Base-by-base conservation (phyloP, 2,329 filamentous ascomycete genomes). In the Zymoseptoria passerinii region DNA sequence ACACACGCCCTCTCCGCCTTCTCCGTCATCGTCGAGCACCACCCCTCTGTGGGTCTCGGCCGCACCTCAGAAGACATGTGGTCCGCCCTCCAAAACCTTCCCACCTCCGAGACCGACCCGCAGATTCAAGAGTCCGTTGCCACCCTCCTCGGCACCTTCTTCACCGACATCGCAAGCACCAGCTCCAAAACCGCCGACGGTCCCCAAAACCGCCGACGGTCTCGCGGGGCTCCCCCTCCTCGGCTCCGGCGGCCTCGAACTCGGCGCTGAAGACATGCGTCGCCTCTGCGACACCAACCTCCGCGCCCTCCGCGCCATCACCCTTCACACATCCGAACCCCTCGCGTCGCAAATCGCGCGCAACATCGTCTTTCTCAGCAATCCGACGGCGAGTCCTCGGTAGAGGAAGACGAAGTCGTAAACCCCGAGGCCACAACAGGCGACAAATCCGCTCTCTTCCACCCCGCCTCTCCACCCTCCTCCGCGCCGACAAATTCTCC, bases 261-360 rank as follows among this genome's bases (percentile, higher is more conserved):
- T 97, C 6, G 80, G 81, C 28, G 79, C 80, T 10, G 79, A 83
- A 2, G 84, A 86, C 58, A 83, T 95, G 76, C 73, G 83, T 16
- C 74, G 80, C 52, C 71, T 85, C 23, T 79, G 75, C 76, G 73
- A 83, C 76, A 70, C 81, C 79, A 73, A 83, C 80, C 61, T 84
- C 60, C 72, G 77, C 61, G 79, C 80, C 52, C 75, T 96, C 50
- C 83, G 83, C 52, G 83, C 82, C 0, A 79, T 81, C 0, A 82
- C 81, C 54, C 72, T 92, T 7, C 58, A 64, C 10, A 63, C 64
- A 8, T 85, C 86, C 16, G 87, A 94, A 67, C 80, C 84, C 8
- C 78, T 97, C n/a, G 89, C 89, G 1, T 80, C 83, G 49, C 90
- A 95, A 70, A 85, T 85, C 10, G 84, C 89, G 3, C 88, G 90